Base-by-base conservation (phyloP, 805 yeast genomes). In the Candida patagonica region DNA sequence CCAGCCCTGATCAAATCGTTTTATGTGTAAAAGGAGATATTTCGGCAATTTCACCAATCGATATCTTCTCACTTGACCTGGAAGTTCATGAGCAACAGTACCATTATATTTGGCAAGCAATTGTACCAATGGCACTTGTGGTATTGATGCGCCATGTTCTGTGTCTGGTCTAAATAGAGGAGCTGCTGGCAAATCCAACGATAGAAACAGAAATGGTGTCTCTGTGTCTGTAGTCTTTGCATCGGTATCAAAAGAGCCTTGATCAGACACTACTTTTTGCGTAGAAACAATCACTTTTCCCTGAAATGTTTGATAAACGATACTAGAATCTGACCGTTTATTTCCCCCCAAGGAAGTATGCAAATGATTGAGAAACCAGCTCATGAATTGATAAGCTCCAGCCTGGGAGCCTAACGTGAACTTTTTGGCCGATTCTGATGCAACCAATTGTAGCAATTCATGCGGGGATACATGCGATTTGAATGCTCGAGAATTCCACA, bases 401-500 rank as follows among this genome's bases (percentile, higher is more conserved):
- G 55, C 52, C 35, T 66, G 63, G 22, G 52, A 54, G 23, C 60
- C 61, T 5, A 66, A 33, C 3, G 65, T 53, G 49, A 71, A 73
- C 30, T 57, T 52, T 38, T 66, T 68, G 33, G 68, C 64, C 1
- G 80, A 66, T n/a, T 54, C 41, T 1, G 59, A 49, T 1, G 70
- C 57, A 4, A 79, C 57, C 44, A 60, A 63, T 42, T 76, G 76
- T 33, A 79, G 53, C 6, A 84, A 58, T 37, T 78, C 85, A 52
- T 75, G 80, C 1, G 85, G 78, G 0, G 89, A 76, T 2, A 81
- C 65, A 50, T 80, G 85, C 2, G 68, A 56, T 47, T 70, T 74
- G 55, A 76, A 76, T 17, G 82, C 62, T 30, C 61, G 60, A 0
- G 69, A 60, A 4, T 79, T 80, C 88, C 89, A 84, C 7, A 80